Percentiles rank a stretch among this genome's conserved stretches.
Conservation (phyloP, 495 filamentous ascomycete species). For the Daldinia caldariorum region DNA sequence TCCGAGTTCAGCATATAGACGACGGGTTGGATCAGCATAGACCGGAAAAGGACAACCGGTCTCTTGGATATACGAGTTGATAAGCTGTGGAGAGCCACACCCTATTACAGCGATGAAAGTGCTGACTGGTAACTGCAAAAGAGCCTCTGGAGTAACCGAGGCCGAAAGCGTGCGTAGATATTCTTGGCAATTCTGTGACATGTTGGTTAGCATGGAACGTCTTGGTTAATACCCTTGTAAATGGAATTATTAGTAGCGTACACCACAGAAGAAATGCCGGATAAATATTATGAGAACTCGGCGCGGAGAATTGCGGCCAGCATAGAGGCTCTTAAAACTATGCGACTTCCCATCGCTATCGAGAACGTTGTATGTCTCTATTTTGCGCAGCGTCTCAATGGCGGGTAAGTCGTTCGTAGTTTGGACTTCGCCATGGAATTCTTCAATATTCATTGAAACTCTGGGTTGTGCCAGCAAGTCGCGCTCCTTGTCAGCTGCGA, state of each 20-base stretch:
- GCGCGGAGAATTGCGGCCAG: constrained; percentile 60
- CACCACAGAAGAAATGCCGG: constrained; percentile 90
- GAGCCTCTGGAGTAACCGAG: constrained; percentile 65
- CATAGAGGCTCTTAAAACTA: constrained; percentile 75
- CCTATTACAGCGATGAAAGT: constrained; percentile 80
- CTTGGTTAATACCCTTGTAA: constrained; percentile 14
- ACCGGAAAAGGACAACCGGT: constrained; percentile 80
- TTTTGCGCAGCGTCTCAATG: constrained; percentile 56
- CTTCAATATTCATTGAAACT: constrained; percentile 42
- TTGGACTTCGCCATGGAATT: constrained; percentile 59
- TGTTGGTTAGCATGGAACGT: constrained; percentile 19
- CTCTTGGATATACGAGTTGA: constrained; percentile 69
- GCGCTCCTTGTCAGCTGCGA: constrained; percentile 14
- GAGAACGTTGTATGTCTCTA: constrained; percentile 68
- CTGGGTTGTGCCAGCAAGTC: constrained; percentile 7
- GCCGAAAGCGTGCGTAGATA: constrained; percentile 72
- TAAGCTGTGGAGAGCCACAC: constrained; percentile 79
- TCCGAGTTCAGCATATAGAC: constrained; percentile 75
- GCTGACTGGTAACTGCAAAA: constrained; percentile 62
- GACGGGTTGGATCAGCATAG: constrained; percentile 77
- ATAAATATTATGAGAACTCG: constrained; percentile 82
- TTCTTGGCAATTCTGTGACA: constrained; percentile 72
- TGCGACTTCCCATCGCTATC: constrained; percentile 69
- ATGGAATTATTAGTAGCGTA: constrained; percentile 55
- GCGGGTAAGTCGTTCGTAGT: constrained; percentile 65